Conservation (phyloP, 1,139 yeast genomes). For the Yamadazyma atlantica region DNA sequence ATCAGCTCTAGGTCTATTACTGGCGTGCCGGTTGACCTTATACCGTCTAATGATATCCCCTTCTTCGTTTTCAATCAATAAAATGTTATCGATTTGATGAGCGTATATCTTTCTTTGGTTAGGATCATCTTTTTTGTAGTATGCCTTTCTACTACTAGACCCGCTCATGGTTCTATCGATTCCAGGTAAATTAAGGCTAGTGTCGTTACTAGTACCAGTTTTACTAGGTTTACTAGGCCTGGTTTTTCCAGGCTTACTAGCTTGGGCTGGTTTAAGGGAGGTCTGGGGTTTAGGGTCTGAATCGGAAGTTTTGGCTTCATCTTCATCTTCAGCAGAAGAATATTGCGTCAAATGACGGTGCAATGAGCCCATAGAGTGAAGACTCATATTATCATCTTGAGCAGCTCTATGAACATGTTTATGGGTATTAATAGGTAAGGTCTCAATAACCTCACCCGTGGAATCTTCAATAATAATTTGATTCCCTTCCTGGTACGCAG, state of each 20-base stretch:
- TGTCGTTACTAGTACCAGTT: background rate
- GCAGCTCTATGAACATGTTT: conserved; percentile 1
- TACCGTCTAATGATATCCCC: conserved; percentile 90
- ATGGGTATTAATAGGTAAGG: conserved; percentile 20
- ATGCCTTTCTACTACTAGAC: conserved; percentile 22
- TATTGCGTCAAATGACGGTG: conserved; percentile 37
- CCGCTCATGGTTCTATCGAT: conserved; percentile 7
- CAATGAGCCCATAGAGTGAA: conserved; percentile 43
- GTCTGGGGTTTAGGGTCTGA: background rate
- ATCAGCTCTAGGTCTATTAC: conserved; percentile 24
- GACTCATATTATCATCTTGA: conserved; percentile 25
- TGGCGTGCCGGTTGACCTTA: conserved; percentile 57
- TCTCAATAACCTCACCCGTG: conserved; percentile 72
- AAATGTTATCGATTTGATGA: conserved; percentile 60
- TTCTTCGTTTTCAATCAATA: conserved; percentile 84
- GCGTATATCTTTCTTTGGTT: conserved; percentile 40
- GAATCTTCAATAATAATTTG: conserved; percentile 74
- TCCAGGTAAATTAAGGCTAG: conserved; percentile 2
- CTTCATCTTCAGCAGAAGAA: conserved; percentile 18
- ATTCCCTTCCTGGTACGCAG: conserved; percentile 74
- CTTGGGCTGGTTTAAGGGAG: background rate
- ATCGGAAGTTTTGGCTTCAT: conserved; percentile 1
- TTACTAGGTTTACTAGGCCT: too few species aligned
- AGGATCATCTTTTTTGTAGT: conserved; percentile 31
- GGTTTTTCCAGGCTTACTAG: too few species aligned